Evolutionary conservation across 495 filamentous ascomycete genomes (phyloP).

Genomic region (Hypoxylon lienhwacheense): DNA sequence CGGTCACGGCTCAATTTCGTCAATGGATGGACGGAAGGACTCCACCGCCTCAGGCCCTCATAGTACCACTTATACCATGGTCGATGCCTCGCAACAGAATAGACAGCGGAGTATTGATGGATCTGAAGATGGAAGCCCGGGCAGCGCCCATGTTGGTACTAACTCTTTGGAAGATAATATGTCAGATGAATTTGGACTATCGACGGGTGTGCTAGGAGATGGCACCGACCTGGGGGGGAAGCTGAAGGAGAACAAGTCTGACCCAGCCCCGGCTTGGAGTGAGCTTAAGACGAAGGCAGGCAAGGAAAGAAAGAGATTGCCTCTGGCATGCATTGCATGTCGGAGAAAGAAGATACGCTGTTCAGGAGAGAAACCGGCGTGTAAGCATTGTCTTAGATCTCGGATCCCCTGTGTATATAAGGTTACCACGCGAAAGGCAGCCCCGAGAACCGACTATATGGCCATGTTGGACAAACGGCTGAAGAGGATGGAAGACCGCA

Average conservation of each 20-base stretch:
- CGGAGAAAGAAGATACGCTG: constrained; percentile 97
- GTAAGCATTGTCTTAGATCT: constrained; percentile 92
- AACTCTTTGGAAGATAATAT: constrained; percentile 53
- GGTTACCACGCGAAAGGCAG: constrained; percentile 89
- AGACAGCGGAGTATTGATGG: constrained; percentile 43
- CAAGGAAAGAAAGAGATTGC: constrained; percentile 91
- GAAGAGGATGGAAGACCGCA: constrained; percentile 95
- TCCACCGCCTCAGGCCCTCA: constrained; percentile 39
- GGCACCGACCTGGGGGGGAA: constrained; percentile 55
- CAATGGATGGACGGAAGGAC: constrained; percentile 46
- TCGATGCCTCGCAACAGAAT: constrained; percentile 25
- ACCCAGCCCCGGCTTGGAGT: constrained; percentile 75
- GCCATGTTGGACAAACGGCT: constrained; percentile 94
- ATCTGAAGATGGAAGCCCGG: constrained; percentile 53
- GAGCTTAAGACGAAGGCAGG: constrained; percentile 98
- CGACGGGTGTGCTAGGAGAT: constrained; percentile 47
- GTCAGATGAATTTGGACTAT: constrained; percentile 57
- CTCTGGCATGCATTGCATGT: constrained; percentile 94
- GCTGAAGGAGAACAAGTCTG: constrained; percentile 60
- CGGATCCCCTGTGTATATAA: constrained; percentile 99
- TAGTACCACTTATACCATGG: constrained; percentile 25
- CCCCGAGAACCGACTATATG: constrained; percentile 98
- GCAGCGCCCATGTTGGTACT: constrained; percentile 47
- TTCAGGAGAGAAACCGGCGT: constrained; percentile 95
- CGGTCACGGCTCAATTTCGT: constrained; percentile 41